Evolutionary conservation across 345 rosid species (phyloP).

Genomic region (Lumnitzera racemosa): DNA sequence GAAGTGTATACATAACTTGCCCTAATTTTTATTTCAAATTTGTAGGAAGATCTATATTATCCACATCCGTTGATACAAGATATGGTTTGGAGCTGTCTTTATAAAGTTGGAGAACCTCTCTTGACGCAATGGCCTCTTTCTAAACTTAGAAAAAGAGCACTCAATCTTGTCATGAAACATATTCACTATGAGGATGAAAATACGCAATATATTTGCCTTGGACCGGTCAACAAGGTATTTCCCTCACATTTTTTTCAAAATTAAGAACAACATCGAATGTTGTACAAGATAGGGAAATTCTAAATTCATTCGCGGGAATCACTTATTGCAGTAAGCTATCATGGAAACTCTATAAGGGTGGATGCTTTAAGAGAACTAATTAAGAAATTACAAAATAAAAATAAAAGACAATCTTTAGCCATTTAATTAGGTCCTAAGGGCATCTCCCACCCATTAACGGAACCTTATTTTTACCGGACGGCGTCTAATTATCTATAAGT

Average conservation of each 20-base stretch:
- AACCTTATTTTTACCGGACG: too few relatives aligned
- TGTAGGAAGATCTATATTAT: constrained; percentile 53
- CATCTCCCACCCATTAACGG: too few relatives aligned
- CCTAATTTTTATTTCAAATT: not conserved
- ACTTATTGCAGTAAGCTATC: not conserved
- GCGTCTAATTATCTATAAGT: too few relatives aligned
- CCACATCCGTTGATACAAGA: constrained; percentile 52
- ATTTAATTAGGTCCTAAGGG: too few relatives aligned
- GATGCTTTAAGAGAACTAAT: too few relatives aligned
- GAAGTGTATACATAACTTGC: too few relatives aligned
- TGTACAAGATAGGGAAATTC: too few relatives aligned
- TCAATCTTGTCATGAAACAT: constrained; percentile 37
- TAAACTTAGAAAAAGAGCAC: constrained; percentile 43
- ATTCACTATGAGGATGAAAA: constrained; percentile 59
- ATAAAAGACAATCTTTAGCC: too few relatives aligned
- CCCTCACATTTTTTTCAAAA: too few relatives aligned
- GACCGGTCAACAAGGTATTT: constrained; percentile 47
- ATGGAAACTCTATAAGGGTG: too few relatives aligned
- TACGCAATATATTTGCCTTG: constrained; percentile 42
- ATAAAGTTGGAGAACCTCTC: constrained; percentile 42
- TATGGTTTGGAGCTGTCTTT: constrained; percentile 42
- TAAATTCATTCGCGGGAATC: not conserved
- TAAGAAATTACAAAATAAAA: too few relatives aligned
- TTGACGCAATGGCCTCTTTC: constrained; percentile 45
- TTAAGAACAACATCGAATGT: too few relatives aligned